Base-by-base conservation (phyloP, 2,329 filamentous ascomycete species). In the Fusarium scirpi region DNA sequence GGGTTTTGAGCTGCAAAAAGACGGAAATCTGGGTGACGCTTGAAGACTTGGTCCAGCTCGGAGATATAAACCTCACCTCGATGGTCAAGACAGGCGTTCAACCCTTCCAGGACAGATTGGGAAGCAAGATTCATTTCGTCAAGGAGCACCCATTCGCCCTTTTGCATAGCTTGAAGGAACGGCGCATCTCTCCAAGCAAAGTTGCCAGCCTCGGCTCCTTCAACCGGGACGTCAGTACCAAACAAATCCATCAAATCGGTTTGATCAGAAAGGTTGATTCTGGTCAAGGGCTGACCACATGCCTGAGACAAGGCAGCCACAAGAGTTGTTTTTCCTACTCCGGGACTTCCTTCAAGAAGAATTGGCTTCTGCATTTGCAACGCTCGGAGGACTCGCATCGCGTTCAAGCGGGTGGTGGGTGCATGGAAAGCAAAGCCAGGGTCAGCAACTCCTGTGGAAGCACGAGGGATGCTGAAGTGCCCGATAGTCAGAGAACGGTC, bases 91-190 rank as follows among this genome's bases (percentile, higher is more conserved):
- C 96, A 98, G 24, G 96, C 95, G 73, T 99, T 99, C 32, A 99
- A 84, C 68, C 96, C 97, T 82, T 99, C 96, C 2, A 99, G 87
- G 3, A 99, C 94, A 7, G 95, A 97, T 78, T 99, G 96, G 1
- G 95, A 98, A 2, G 97, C 96, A 69, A 99, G 83, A 76, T 99
- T 99, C 96, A 99, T 99, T 83, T 99, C 96, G 76, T 99, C 96
- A 1, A 99, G 86, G 29, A 99, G 84, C 13, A 99, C 96, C 96
- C 96, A 99, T 74, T 97, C 93, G 29, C 96, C 96, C 62, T 89
- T 92, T 78, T 98, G 96, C 95, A 99, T 98, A 0, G 96, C 96
- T 77, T 94, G 92, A 22, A 99, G 84, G 78, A 99, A 98, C 1
- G 96, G 94, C 0, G 95, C 96, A 78, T 99, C 95, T 72, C 94